Percentiles rank a stretch among this genome's conserved stretches.
Conservation (phyloP, 805 yeast genomes). For the Saccharomycopsis vini region DNA sequence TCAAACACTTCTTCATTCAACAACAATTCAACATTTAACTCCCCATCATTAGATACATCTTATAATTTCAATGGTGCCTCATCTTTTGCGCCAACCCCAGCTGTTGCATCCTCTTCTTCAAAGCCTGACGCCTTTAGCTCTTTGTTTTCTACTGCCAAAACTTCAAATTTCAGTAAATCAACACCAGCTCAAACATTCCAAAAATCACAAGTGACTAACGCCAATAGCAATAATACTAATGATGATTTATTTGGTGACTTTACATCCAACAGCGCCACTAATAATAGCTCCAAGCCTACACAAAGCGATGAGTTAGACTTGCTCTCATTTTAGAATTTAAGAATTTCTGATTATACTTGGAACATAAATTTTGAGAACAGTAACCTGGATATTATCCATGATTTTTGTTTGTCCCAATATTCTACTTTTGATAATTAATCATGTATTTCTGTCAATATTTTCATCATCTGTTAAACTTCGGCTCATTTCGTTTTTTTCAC, state of each 20-base stretch:
- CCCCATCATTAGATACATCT: neutral
- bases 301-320: slow-evolving; percentile 14
- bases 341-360: too few species aligned
- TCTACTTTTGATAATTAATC: too few species aligned
- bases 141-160: slow-evolving; percentile 56
- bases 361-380: too few species aligned
- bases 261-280: slow-evolving; percentile 1
- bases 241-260: slow-evolving; percentile 16
- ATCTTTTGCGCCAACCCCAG: slow-evolving; percentile 21
- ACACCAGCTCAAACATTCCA: neutral
- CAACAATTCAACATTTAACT: neutral
- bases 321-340: slow-evolving; percentile 11
- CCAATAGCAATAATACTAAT: neutral
- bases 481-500: too few species aligned
- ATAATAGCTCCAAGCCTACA: neutral
- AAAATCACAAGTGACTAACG: neutral
- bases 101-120: slow-evolving; percentile 21
- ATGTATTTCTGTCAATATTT: too few species aligned
- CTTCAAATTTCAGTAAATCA: slow-evolving; percentile 19
- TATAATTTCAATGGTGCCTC: too few species aligned
- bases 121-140: slow-evolving; percentile 63
- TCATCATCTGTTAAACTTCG: too few species aligned
- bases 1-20: neutral
- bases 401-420: too few species aligned
- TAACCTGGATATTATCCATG: too few species aligned